Conservation (phyloP, 2,329 filamentous ascomycete genomes). For the Dendryphion nanum region DNA sequence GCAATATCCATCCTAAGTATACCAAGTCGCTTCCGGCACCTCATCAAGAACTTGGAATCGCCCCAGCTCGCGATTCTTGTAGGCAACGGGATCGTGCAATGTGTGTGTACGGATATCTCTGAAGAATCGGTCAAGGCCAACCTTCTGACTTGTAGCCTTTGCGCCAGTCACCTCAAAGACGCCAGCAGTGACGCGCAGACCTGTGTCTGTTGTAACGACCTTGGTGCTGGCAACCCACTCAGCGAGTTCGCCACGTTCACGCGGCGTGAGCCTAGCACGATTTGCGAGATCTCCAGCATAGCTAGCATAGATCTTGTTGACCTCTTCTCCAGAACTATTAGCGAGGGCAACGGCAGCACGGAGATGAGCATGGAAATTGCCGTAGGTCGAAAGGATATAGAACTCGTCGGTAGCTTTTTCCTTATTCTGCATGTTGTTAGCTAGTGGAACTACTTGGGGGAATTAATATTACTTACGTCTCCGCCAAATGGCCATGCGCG, state of each 20-base stretch:
- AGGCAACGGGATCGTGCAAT: slow-evolving; percentile 66
- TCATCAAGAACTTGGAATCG: slow-evolving; percentile 57
- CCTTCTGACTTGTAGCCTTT: slow-evolving; percentile 56
- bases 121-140: slow-evolving; percentile 65
- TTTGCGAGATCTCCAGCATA: slow-evolving; percentile 33
- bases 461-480: slow-evolving; percentile 36
- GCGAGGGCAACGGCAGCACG: slow-evolving; percentile 59
- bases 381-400: slow-evolving; percentile 64
- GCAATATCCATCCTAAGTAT: too few species aligned
- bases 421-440: slow-evolving; percentile 53
- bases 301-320: slow-evolving; percentile 49
- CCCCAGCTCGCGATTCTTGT: slow-evolving; percentile 64
- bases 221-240: slow-evolving; percentile 64
- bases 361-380: slow-evolving; percentile 63
- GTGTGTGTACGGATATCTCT: slow-evolving; percentile 65
- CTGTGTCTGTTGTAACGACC: slow-evolving; percentile 62
- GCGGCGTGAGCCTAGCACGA: slow-evolving; percentile 48
- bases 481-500: too few species aligned
- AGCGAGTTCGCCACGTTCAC: slow-evolving; percentile 57
- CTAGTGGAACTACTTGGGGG: background rate
- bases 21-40: too few species aligned
- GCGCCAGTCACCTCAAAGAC: slow-evolving; percentile 65
- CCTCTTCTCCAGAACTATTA: slow-evolving; percentile 54
- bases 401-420: slow-evolving; percentile 60
- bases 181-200: slow-evolving; percentile 57